These are phyloP conservation scores for Phlebopus sp. DNA, from an alignment of 1,284 basidiomycete genomes.

Conservation along the genomic window DNA sequence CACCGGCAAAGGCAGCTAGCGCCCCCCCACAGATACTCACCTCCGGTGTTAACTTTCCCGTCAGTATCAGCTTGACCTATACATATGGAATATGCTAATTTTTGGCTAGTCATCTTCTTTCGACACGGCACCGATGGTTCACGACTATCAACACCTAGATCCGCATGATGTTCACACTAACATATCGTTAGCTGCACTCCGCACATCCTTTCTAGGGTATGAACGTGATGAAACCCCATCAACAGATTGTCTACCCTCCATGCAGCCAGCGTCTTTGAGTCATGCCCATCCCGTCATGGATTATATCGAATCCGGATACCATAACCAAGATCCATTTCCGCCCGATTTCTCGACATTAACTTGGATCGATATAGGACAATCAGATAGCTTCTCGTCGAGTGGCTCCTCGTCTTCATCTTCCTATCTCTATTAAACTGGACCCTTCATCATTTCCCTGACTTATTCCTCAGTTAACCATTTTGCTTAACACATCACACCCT, in stretches of 20 bases:
- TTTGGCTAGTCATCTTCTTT: conserved; percentile 4
- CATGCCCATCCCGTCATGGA: conserved; percentile 13
- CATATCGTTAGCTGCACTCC: background rate
- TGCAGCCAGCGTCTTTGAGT: background rate
- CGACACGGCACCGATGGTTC: background rate
- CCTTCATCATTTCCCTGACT: conserved; percentile 18
- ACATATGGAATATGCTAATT: conserved; percentile 5
- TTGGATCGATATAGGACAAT: conserved; percentile 18
- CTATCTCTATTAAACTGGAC: conserved; percentile 20
- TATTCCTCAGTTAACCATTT: conserved; percentile 29
- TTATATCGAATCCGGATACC: conserved; percentile 8
- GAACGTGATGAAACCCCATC: conserved; percentile 7
- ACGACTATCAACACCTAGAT: conserved; percentile 3
- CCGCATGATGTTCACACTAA: background rate
- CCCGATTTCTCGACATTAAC: conserved; percentile 18
- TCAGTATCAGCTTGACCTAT: conserved; percentile 10
- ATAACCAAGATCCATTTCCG: conserved; percentile 5
- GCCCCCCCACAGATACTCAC: background rate
- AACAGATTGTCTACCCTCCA: background rate
- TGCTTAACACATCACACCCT: conserved; percentile 9
- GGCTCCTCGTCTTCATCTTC: conserved; percentile 12
- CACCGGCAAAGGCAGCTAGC: conserved; percentile 17
- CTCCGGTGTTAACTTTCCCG: conserved; percentile 1
- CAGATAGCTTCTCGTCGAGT: conserved; percentile 15
- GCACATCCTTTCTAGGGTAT: background rate